These are phyloP conservation scores for Sporodiniella umbellata DNA, from an alignment of 371 early-diverging fungal genomes.

Conservation along the genomic window DNA sequence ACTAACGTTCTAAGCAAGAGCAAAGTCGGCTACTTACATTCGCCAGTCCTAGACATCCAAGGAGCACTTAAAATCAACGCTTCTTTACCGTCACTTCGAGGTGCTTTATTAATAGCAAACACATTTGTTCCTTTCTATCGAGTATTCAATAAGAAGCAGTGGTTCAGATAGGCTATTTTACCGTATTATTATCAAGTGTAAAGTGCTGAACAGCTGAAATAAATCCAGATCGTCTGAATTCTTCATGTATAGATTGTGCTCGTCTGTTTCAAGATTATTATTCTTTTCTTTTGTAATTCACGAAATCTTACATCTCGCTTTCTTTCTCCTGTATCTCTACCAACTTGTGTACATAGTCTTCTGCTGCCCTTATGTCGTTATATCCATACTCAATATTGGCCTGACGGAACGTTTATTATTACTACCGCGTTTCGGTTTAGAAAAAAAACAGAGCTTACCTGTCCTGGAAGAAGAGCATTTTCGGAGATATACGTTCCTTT, in stretches of 20 bases:
- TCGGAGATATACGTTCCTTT: constrained; percentile 70
- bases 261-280: constrained; percentile 28
- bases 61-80: constrained; percentile 81
- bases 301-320: constrained; percentile 20
- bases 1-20: too few relatives aligned
- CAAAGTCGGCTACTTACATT: too few relatives aligned
- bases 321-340: constrained; percentile 17
- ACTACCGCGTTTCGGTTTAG: not conserved
- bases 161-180: not conserved
- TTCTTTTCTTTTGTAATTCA: not conserved
- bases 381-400: constrained; percentile 54
- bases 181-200: constrained; percentile 21
- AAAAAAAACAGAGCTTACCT: constrained; percentile 33
- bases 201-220: constrained; percentile 58
- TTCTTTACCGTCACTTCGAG: constrained; percentile 89
- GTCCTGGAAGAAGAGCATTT: constrained; percentile 80
- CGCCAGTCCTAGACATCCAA: constrained; percentile 62
- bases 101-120: constrained; percentile 83
- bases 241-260: constrained; percentile 47
- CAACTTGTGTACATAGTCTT: constrained; percentile 41
- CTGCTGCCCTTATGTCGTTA: constrained; percentile 48
- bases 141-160: too few relatives aligned
- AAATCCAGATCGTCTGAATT: constrained; percentile 56
- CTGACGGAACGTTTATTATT: constrained; percentile 19
- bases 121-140: constrained; percentile 65